Evolutionary conservation across 2,329 filamentous ascomycete species (phyloP).

Genomic region (Bipolaris gigantea): DNA sequence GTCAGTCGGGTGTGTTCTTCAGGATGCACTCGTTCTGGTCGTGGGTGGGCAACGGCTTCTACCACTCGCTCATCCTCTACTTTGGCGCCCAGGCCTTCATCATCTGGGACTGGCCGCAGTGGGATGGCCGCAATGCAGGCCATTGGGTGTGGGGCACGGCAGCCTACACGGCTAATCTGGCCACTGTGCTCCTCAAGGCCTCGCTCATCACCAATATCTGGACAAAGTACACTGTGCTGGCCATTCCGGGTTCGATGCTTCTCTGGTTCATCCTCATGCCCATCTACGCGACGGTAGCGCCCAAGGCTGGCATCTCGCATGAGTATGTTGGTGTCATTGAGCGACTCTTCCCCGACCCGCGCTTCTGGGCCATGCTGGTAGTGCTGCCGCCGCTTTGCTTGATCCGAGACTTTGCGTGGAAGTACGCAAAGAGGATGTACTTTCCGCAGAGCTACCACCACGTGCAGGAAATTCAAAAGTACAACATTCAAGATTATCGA

Average conservation of each 20-base stretch:
- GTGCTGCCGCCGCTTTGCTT: conserved; percentile 80
- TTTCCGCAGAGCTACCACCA: conserved; percentile 94
- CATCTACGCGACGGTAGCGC: conserved; percentile 82
- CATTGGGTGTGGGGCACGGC: conserved; percentile 98
- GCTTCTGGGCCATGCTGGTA: conserved; percentile 91
- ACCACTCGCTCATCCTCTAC: conserved; percentile 94
- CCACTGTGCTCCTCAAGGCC: conserved; percentile 92
- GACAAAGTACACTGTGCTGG: conserved; percentile 97
- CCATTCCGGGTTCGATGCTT: conserved; percentile 88
- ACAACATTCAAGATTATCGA: conserved; percentile 98
- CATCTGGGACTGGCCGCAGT: conserved; percentile 74
- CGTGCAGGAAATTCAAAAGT: conserved; percentile 99
- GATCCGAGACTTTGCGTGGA: conserved; percentile 89
- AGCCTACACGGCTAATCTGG: conserved; percentile 90
- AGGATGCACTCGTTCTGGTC: conserved; percentile 86
- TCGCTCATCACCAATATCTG: conserved; percentile 95
- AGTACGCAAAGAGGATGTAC: conserved; percentile 98
- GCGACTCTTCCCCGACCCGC: conserved; percentile 73
- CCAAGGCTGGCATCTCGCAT: conserved; percentile 74
- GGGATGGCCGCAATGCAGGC: conserved; percentile 78
- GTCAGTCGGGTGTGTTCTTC: conserved; percentile 93
- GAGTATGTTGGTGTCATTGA: conserved; percentile 88
- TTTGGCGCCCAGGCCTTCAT: conserved; percentile 80
- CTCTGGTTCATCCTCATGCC: conserved; percentile 92
- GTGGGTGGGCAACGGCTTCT: conserved; percentile 93